These are phyloP conservation scores for Colletotrichum destructivum DNA, from an alignment of 2,329 filamentous ascomycete species.

Conservation along the genomic window DNA sequence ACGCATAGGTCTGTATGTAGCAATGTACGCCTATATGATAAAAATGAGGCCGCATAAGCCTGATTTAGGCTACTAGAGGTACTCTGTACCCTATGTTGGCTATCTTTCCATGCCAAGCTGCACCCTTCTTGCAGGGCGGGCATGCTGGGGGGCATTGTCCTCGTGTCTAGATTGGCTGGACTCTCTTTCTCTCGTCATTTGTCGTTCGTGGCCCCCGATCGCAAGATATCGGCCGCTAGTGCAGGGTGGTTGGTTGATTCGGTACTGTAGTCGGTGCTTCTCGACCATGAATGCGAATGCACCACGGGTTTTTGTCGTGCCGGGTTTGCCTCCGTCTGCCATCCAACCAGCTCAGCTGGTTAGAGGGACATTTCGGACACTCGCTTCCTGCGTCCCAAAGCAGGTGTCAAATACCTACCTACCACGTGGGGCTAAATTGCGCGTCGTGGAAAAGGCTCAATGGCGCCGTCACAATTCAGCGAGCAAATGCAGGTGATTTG, in stretches of 20 bases:
- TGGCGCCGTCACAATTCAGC: background rate
- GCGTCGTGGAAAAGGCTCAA: background rate
- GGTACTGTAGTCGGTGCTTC: slow-evolving; percentile 1
- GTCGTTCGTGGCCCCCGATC: slow-evolving; percentile 36
- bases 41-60: background rate
- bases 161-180: background rate
- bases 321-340: background rate
- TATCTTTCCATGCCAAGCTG: background rate
- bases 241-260: slow-evolving; percentile 2
- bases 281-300: slow-evolving; percentile 1
- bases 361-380: background rate
- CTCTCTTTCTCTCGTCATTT: background rate
- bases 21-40: background rate
- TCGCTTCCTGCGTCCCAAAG: background rate
- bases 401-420: too few relatives aligned
- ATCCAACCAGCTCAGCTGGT: background rate
- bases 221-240: slow-evolving; percentile 32
- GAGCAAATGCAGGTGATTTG: background rate
- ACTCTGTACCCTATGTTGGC: background rate
- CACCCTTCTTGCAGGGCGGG: background rate
- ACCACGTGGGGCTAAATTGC: background rate
- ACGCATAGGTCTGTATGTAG: background rate
- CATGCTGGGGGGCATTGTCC: background rate
- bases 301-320: background rate
- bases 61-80: background rate